Conservation (phyloP, 2,329 filamentous ascomycete genomes). For the Fusarium mundagurra region DNA sequence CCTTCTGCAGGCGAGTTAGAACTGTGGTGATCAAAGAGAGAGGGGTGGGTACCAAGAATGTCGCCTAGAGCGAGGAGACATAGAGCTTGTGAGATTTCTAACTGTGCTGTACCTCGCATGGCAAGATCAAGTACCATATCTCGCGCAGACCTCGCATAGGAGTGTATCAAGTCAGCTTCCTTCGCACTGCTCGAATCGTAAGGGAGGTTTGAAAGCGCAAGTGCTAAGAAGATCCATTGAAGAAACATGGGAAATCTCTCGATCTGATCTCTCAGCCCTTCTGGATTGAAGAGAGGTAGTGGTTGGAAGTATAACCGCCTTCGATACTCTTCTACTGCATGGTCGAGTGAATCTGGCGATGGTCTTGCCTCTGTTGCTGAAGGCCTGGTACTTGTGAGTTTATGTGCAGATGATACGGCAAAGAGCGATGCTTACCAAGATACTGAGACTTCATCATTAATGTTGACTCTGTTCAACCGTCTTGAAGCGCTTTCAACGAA, state of each 20-base stretch:
- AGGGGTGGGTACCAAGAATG: background rate
- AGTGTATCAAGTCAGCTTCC: constrained; percentile 21
- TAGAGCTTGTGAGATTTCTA: constrained; percentile 21
- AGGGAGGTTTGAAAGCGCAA: background rate
- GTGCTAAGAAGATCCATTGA: constrained; percentile 29
- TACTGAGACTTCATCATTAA: background rate
- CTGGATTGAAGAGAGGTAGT: constrained; percentile 26
- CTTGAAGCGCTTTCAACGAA: background rate
- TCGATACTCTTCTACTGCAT: constrained; percentile 25
- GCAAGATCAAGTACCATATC: constrained; percentile 21
- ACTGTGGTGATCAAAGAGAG: accelerated
- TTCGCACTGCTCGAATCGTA: constrained; percentile 25
- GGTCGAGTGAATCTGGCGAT: constrained; percentile 8
- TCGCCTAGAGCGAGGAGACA: constrained; percentile 16
- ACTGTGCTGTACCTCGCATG: constrained; percentile 22
- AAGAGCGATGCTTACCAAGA: background rate
- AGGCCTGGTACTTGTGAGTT: background rate
- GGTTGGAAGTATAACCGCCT: constrained; percentile 36
- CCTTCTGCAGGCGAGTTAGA: constrained; percentile 6
- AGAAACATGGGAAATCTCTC: constrained; percentile 21
- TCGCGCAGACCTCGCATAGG: constrained; percentile 4
- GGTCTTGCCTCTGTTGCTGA: background rate
- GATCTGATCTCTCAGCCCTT: background rate
- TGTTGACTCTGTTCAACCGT: background rate
- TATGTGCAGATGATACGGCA: background rate